Evolutionary conservation across 1,284 basidiomycete species (phyloP), one percentile per base, ranked within the genome.

Genomic region (Dichomitus squalens): DNA sequence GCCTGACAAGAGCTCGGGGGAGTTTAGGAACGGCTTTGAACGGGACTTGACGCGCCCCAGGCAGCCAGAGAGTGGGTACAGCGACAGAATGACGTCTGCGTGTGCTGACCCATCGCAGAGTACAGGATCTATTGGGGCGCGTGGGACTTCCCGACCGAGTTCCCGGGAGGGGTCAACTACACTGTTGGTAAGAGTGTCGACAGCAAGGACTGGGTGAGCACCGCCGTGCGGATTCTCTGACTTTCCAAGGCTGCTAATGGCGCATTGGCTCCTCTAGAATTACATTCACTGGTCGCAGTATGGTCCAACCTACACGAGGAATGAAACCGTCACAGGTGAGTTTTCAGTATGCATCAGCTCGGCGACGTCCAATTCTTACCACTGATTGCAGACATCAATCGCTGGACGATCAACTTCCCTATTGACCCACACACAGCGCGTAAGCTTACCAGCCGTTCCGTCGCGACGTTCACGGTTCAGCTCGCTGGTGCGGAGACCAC

Each of bases 51-150:
- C 60, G 8, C 69, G 67, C 55, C 60, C 66, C 0, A 58, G 62
- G 29, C 65, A 64, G 38, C 68, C 68, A n/a, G 60, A 53, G 4
- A 65, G 61, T 65, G 34, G 12, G 57, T 51, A 23, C 20, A 16
- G 14, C 3, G 7, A 18, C 11, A n/a, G 7, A 20, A 9, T 14
- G 20, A 11, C 29, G 11, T 21, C 39, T 14, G 16, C 23, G 7
- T 49, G 20, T 35, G 12, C 36, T 47, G 6, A 25, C 35, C 4
- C 5, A 11, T 31, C 23, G 21, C 41, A 71, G 67, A 71, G 53
- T 69, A 69, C 29, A 64, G 67, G 9, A 70, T 70, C 31, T 68
- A 64, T 54, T 71, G 68, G 66, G 70, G 70, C 18, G 66, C 68
- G 7, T 71, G 66, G 65, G 66, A 70, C 48, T 71, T 70, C 55